Conservation (phyloP, 2,329 filamentous ascomycete genomes). For the Aspergillus thermomutatus region DNA sequence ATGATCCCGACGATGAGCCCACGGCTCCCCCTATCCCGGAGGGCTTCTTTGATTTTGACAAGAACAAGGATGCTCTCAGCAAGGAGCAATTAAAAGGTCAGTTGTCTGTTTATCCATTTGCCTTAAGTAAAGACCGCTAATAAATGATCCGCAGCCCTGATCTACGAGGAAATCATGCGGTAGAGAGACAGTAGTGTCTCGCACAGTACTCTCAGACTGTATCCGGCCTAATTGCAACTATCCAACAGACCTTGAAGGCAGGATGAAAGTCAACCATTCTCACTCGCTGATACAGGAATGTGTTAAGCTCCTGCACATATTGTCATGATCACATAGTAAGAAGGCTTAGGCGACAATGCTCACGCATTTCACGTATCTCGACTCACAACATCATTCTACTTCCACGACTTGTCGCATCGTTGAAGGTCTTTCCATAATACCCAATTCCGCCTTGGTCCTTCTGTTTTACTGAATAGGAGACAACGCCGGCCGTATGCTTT, state of each 20-base stretch:
- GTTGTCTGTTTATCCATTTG: constrained; percentile 9
- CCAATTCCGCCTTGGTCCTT: background rate
- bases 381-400: background rate
- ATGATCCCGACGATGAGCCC: constrained; percentile 97
- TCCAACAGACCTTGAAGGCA: background rate
- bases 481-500: background rate
- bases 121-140: background rate
- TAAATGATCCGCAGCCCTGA: constrained; percentile 57
- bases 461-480: background rate
- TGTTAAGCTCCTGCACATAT: constrained; percentile 15
- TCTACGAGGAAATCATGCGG: constrained; percentile 95
- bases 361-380: constrained; percentile 8
- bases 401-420: background rate
- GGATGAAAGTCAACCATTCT: background rate
- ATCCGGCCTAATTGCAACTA: background rate
- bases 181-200: constrained; percentile 30
- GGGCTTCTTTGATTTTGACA: constrained; percentile 99
- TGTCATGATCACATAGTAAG: constrained; percentile 17
- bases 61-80: constrained; percentile 97
- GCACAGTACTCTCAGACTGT: background rate
- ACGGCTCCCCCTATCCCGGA: constrained; percentile 95
- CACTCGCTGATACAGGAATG: background rate
- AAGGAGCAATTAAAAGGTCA: constrained; percentile 95
- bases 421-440: constrained; percentile 1
- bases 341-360: constrained; percentile 7